Conservation (phyloP, 1,284 basidiomycete genomes). For the Mycosarcoma maydis region DNA sequence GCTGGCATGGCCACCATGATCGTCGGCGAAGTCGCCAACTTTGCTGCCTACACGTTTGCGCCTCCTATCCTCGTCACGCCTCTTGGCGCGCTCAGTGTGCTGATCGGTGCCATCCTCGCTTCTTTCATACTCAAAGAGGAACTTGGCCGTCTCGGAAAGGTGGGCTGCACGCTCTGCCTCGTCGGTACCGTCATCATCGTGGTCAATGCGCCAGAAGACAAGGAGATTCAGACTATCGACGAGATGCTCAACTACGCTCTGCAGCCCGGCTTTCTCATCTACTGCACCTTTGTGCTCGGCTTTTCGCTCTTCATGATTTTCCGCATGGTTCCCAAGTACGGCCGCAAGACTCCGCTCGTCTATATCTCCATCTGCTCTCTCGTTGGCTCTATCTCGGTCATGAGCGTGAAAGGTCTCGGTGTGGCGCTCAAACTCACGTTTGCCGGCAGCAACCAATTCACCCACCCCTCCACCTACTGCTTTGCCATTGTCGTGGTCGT, state of each 20-base stretch:
- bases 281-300: constrained; percentile 83
- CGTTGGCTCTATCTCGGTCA: constrained; percentile 83
- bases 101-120: constrained; percentile 81
- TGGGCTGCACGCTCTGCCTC: constrained; percentile 91
- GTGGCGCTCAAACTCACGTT: constrained; percentile 95
- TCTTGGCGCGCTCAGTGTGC: constrained; percentile 92
- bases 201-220: constrained; percentile 94
- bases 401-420: constrained; percentile 96
- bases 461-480: constrained; percentile 91
- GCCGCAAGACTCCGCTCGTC: constrained; percentile 85
- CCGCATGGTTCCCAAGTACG: constrained; percentile 84
- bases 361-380: constrained; percentile 94
- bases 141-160: constrained; percentile 88
- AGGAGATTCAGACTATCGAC: constrained; percentile 90
- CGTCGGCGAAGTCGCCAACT: constrained; percentile 81
- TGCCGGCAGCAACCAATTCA: constrained; percentile 93
- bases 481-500: constrained; percentile 84
- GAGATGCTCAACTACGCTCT: constrained; percentile 90
- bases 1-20: constrained; percentile 84
- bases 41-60: constrained; percentile 97
- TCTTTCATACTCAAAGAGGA: constrained; percentile 93
- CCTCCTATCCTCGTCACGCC: constrained; percentile 97
- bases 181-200: constrained; percentile 93
- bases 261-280: constrained; percentile 80
- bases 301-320: constrained; percentile 85